Percentiles rank a stretch among this genome's conserved stretches.
Evolutionary conservation across 2,329 filamentous ascomycete species (phyloP).

Genomic region (Trichoderma brevicompactum): DNA sequence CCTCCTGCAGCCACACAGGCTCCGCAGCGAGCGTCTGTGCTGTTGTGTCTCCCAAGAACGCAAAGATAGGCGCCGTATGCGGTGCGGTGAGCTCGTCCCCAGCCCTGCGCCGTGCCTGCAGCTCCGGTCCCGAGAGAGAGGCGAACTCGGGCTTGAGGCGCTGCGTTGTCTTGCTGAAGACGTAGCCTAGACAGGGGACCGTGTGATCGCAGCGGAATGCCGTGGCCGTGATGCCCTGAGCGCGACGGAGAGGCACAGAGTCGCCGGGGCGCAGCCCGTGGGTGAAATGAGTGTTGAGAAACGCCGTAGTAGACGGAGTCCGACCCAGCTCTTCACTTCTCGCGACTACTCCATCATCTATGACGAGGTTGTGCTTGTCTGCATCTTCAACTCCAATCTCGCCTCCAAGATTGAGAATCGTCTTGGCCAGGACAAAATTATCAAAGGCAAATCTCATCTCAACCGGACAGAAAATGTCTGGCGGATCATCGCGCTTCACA

Average conservation of each 20-base stretch:
- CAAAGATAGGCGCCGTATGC: conserved; percentile 48
- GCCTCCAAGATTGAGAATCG: conserved; percentile 49
- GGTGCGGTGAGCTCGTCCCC: conserved; percentile 48
- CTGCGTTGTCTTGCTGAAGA: conserved; percentile 48
- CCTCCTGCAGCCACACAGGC: conserved; percentile 47
- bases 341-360: conserved; percentile 26
- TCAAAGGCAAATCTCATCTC: conserved; percentile 48
- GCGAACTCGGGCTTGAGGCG: conserved; percentile 47
- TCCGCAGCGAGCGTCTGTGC: conserved; percentile 45
- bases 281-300: conserved; percentile 47
- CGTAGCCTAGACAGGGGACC: conserved; percentile 53
- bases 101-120: conserved; percentile 45
- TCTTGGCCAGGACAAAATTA: conserved; percentile 47
- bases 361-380: conserved; percentile 24
- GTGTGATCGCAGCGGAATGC: conserved; percentile 53
- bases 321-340: conserved; percentile 29
- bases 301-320: conserved; percentile 30
- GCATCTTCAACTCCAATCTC: conserved; percentile 40
- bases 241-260: conserved; percentile 42
- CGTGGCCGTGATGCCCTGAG: conserved; percentile 46
- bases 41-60: conserved; percentile 55
- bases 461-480: conserved; percentile 51
- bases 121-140: conserved; percentile 42
- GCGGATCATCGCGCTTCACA: conserved; percentile 49
- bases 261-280: conserved; percentile 45